Percentiles rank a stretch among this genome's conserved stretches.
Evolutionary conservation across 441 rosid species (phyloP).

Genomic region (Metrosideros polymorpha): DNA sequence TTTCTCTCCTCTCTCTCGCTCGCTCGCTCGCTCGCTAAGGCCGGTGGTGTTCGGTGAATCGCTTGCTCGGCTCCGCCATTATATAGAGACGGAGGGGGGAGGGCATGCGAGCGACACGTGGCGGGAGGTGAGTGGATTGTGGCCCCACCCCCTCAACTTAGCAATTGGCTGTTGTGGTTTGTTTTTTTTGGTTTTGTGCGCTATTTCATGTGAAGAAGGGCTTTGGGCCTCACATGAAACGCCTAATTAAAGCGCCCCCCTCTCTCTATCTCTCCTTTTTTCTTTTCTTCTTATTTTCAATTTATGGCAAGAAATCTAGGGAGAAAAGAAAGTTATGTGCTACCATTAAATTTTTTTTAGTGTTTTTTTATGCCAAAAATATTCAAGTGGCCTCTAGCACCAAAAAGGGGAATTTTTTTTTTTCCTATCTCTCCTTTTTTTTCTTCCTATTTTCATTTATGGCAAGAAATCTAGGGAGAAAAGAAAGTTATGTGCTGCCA

Average conservation of each 20-base stretch:
- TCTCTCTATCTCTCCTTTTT: neutral
- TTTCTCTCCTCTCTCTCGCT: neutral
- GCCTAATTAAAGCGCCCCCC: neutral
- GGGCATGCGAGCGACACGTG: neutral
- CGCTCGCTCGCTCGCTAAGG: neutral
- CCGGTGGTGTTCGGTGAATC: neutral
- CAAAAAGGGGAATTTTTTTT: no score
- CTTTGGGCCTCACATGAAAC: neutral
- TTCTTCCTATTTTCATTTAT: no score
- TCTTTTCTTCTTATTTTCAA: no score
- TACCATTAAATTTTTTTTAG: neutral
- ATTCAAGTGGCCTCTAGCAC: neutral
- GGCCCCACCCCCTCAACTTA: neutral
- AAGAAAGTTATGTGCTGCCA: no score
- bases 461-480: neutral
- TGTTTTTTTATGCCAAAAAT: neutral
- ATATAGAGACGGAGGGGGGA: neutral
- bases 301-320: neutral
- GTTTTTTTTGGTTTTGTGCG: no score
- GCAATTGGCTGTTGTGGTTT: neutral
- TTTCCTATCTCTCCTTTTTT: neutral
- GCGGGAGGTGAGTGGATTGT: neutral
- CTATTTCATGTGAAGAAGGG: neutral
- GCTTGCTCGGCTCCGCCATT: no score
- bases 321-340: no score